These are phyloP conservation scores for Porphyrellus cyaneotinctus DNA, from an alignment of 768 basidiomycete species.

Conservation along the genomic window DNA sequence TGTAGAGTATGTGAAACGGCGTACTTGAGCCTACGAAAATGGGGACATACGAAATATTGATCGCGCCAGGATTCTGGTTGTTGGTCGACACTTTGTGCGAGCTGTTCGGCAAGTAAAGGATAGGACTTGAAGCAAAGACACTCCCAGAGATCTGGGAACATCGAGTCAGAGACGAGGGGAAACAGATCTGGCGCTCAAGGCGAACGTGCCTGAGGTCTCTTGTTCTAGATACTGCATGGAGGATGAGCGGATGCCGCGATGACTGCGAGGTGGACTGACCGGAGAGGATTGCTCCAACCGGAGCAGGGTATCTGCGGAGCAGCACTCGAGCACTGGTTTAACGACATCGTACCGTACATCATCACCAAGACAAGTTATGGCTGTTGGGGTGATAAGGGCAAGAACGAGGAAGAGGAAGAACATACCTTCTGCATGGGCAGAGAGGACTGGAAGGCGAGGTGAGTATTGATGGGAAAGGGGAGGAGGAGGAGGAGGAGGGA, in stretches of 20 bases:
- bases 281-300: conserved; percentile 68
- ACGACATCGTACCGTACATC: conserved; percentile 58
- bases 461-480: conserved; percentile 8
- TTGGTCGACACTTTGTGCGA: conserved; percentile 36
- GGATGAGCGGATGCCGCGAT: conserved; percentile 13
- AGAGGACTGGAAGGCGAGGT: conserved; percentile 44
- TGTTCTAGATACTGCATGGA: conserved; percentile 45
- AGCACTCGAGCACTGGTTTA: conserved; percentile 70
- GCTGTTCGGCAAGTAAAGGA: conserved; percentile 49
- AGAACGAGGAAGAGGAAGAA: conserved; percentile 3
- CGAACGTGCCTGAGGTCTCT: conserved; percentile 50
- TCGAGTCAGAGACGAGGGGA: conserved; percentile 3
- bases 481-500: not conserved
- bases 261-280: conserved; percentile 39
- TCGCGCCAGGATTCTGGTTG: conserved; percentile 65
- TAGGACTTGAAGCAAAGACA: conserved; percentile 59
- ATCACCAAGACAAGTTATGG: conserved; percentile 60
- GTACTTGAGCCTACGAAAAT: not conserved
- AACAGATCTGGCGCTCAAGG: not conserved
- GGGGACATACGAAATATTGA: conserved; percentile 56
- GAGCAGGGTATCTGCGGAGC: conserved; percentile 64
- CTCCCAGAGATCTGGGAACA: conserved; percentile 60
- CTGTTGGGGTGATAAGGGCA: conserved; percentile 34
- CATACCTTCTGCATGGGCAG: conserved; percentile 59
- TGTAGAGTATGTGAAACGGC: conserved; percentile 6